Evolutionary conservation across 169 alveolate species (phyloP).

Genomic region (Miamiensis avidus): DNA sequence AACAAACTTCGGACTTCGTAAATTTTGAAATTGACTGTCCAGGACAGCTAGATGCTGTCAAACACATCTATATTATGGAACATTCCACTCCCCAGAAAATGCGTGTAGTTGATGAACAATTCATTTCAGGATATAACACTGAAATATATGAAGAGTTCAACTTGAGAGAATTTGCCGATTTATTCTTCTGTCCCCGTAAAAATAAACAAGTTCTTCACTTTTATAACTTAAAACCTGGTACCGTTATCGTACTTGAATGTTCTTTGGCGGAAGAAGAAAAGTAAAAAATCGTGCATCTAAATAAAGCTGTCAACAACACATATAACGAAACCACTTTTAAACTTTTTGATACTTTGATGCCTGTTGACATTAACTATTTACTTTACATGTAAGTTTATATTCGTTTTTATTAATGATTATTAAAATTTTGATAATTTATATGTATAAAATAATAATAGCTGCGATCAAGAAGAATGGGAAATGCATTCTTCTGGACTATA

Average conservation of each 20-base stretch:
- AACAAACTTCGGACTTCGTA: not conserved
- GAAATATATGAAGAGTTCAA: conserved; percentile 26
- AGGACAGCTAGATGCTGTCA: not conserved
- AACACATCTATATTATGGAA: not conserved
- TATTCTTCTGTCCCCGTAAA: not conserved
- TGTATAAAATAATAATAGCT: not conserved
- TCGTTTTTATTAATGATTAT: too few species aligned
- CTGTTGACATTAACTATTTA: conserved; percentile 69
- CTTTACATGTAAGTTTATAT: conserved; percentile 53
- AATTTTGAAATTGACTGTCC: conserved; percentile 17
- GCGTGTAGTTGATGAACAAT: not conserved
- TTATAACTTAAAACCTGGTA: conserved; percentile 21
- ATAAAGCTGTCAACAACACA: not conserved
- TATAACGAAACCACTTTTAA: not conserved
- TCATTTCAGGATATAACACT: not conserved
- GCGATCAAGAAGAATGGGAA: conserved; percentile 39
- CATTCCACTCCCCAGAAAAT: too few species aligned
- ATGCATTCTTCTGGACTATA: conserved; percentile 35
- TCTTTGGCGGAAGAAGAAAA: not conserved
- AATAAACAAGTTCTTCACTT: conserved; percentile 13
- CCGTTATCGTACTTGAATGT: conserved; percentile 29
- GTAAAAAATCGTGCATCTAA: conserved; percentile 28
- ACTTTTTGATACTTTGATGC: conserved; percentile 10
- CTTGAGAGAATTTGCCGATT: conserved; percentile 35
- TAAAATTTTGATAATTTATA: too few species aligned